Percentiles rank a stretch among this genome's conserved stretches.
These are phyloP conservation scores for Alternaria postmessia DNA, from an alignment of 2,329 filamentous ascomycete species.

Conservation along the genomic window DNA sequence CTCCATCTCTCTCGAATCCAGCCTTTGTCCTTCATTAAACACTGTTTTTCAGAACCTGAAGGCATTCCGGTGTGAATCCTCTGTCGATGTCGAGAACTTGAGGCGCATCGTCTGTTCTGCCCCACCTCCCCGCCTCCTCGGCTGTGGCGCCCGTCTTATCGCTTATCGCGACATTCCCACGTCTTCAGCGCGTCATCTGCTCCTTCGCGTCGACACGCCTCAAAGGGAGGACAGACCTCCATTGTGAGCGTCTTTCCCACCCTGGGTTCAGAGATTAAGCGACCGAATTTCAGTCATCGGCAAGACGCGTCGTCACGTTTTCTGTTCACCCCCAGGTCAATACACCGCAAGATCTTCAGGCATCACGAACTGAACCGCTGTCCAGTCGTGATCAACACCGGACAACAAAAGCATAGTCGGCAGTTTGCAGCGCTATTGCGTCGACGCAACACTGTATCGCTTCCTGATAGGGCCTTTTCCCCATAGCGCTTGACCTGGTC, in stretches of 20 bases:
- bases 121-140: conserved; percentile 20
- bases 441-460: neutral
- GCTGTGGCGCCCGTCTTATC: conserved; percentile 34
- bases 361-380: neutral
- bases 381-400: neutral
- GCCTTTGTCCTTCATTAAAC: neutral
- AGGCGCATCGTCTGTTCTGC: conserved; percentile 10
- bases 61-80: neutral
- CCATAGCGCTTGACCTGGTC: neutral
- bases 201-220: conserved; percentile 15
- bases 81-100: neutral
- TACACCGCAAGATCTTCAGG: neutral
- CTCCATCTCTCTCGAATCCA: neutral
- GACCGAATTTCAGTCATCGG: neutral
- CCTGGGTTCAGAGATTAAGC: neutral
- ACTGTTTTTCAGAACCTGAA: neutral
- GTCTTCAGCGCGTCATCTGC: conserved; percentile 33
- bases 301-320: neutral
- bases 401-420: neutral
- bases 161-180: conserved; percentile 26
- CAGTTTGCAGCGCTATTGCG: neutral
- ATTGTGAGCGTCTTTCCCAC: neutral
- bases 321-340: neutral
- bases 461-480: neutral
- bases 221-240: conserved; percentile 17